Evolutionary conservation across 2,329 filamentous ascomycete genomes (phyloP), one percentile per base, ranked within the genome.

Genomic region (Teratosphaeria epicoccoides): DNA sequence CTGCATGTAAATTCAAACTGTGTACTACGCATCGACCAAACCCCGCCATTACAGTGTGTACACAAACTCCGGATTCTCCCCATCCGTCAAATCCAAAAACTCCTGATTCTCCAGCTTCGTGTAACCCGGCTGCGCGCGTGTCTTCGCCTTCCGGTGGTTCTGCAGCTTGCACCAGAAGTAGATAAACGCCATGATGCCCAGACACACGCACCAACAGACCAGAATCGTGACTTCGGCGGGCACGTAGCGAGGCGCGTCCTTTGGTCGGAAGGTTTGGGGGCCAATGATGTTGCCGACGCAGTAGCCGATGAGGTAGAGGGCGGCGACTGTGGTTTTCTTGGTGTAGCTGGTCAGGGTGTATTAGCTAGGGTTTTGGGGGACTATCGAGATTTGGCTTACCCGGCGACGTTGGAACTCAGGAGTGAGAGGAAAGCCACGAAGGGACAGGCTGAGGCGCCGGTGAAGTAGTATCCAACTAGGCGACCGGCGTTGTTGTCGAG

Each of bases 401-500:
- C 48, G 4, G 77, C 77, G 0, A 80, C 71, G 51, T 87, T 87
- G 12, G 77, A 80, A 1, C 77, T 75, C 50, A 85, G 79, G 29
- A 86, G 71, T 24, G 78, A 80, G 4, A 86, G 66, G 14, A 86
- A 66, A 3, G 79, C 79, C 0, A 85, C 82, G 55, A 85, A 85
- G 0, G 79, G 73, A 0, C 80, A 81, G 0, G 82, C 75, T 10
- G 72, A 73, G 1, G 80, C 76, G 60, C 79, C 76, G 0, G 79
- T 83, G 48, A 87, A 68, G 66, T 85, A 87, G 63, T 83, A 86
- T 0, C 83, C 83, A 0, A 81, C 82, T 1, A 81, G 74, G 11
- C 62, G 55, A 10, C 82, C 83, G 1, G 70, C 72, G 54, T 76
- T 78, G 58, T 79, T 79, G n/a, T 68, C 64, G 3, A 79, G 63